phyloP scores from a whole-genome alignment of 169 alveolate genomes.

The Theileria orientalis region DNA sequence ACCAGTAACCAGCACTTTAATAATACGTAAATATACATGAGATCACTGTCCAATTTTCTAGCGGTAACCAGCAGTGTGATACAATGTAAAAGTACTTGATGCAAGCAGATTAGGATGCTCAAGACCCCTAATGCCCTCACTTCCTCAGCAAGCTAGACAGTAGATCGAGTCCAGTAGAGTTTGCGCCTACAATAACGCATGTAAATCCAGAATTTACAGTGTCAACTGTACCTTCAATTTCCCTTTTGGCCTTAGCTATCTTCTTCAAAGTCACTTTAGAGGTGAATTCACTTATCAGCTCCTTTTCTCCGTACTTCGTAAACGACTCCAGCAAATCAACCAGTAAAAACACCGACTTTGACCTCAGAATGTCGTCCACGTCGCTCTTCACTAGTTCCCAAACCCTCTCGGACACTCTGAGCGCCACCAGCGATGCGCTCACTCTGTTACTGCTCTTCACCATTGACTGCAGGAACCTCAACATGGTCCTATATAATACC shows the following conservation, averaged over 20 bases:
- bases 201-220: too few species aligned
- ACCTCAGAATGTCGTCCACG: slow-evolving; percentile 13
- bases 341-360: slow-evolving; percentile 42
- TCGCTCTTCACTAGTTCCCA: slow-evolving; percentile 40
- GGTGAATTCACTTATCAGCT: slow-evolving; percentile 26
- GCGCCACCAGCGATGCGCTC: slow-evolving; percentile 11
- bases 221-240: slow-evolving; percentile 5
- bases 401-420: slow-evolving; percentile 12
- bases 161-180: slow-evolving; percentile 4
- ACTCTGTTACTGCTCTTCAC: slow-evolving; percentile 33
- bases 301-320: slow-evolving; percentile 6
- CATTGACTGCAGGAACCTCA: slow-evolving; percentile 41
- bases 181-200: neutral
- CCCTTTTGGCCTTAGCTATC: neutral
- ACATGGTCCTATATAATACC: slow-evolving; percentile 15
- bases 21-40: too few species aligned
- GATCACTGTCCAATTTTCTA: too few species aligned
- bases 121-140: neutral
- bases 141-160: neutral
- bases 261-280: neutral
- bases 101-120: too few species aligned
- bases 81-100: too few species aligned
- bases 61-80: too few species aligned
- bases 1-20: too few species aligned
- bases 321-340: slow-evolving; percentile 54